phyloP scores from a whole-genome alignment of 164 flowering plant genomes.

The Macadamia tetraphylla region DNA sequence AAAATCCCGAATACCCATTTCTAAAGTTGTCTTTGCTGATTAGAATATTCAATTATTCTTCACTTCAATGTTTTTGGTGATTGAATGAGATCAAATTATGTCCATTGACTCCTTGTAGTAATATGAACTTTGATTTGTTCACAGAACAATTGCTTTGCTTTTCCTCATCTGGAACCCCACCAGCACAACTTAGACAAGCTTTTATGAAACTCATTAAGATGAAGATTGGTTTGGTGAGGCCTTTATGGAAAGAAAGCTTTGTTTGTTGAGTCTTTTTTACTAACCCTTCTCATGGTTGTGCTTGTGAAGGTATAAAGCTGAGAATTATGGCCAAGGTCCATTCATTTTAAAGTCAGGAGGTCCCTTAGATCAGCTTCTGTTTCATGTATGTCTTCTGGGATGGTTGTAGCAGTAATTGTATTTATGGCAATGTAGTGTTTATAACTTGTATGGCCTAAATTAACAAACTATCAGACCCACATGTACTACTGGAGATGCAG shows the following conservation, averaged over 20 bases:
- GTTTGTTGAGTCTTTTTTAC: not conserved
- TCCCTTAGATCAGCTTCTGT: not conserved
- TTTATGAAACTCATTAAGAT: too few relatives aligned
- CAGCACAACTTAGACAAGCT: not conserved
- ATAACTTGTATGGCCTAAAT: not conserved
- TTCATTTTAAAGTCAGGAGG: not conserved
- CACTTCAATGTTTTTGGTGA: not conserved
- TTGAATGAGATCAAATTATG: not conserved
- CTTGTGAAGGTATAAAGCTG: not conserved
- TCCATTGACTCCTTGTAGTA: not conserved
- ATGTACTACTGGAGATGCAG: not conserved
- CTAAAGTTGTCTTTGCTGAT: too few relatives aligned
- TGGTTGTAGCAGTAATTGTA: not conserved
- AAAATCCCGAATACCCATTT: not conserved
- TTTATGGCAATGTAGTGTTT: not conserved
- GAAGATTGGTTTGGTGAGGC: too few relatives aligned
- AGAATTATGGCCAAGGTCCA: not conserved
- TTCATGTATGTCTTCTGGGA: not conserved
- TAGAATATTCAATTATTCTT: not conserved
- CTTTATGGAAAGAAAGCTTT: not conserved
- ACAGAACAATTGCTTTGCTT: not conserved
- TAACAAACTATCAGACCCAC: not conserved
- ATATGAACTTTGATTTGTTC: not conserved
- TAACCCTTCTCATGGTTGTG: too few relatives aligned
- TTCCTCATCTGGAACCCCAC: not conserved